Evolutionary conservation across 1,284 basidiomycete species (phyloP).

Genomic region (Leccinum pachyderme): DNA sequence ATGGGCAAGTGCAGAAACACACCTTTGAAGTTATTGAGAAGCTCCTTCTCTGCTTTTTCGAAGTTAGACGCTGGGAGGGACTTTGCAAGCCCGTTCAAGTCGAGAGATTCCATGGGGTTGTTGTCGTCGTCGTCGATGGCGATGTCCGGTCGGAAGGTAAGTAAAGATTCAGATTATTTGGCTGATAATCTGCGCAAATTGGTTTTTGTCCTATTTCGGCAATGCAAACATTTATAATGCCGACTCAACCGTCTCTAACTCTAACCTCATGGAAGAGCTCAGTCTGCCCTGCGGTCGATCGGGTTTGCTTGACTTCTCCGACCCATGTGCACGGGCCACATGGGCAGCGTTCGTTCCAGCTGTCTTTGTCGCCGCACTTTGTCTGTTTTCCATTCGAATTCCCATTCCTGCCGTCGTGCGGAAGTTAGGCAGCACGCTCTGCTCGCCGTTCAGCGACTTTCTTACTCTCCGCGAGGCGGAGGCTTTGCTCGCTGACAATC

Average conservation of each 20-base stretch:
- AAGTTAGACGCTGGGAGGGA: constrained; percentile 64
- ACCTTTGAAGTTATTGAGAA: constrained; percentile 81
- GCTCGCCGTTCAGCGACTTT: constrained; percentile 37
- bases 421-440: constrained; percentile 19
- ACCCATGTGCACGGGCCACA: constrained; percentile 52
- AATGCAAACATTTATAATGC: not conserved
- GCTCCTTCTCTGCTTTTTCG: constrained; percentile 70
- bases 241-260: too few relatives aligned
- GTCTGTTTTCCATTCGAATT: constrained; percentile 38
- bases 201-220: not conserved
- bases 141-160: not conserved
- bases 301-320: constrained; percentile 44
- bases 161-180: constrained; percentile 1
- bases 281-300: constrained; percentile 30
- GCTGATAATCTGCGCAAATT: constrained; percentile 9
- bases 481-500: constrained; percentile 29
- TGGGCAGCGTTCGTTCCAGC: constrained; percentile 58
- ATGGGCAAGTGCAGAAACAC: not conserved
- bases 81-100: constrained; percentile 70
- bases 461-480: constrained; percentile 49
- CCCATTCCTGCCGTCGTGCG: constrained; percentile 29
- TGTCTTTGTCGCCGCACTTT: constrained; percentile 45
- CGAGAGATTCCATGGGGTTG: constrained; percentile 61
- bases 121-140: constrained; percentile 11
- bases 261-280: constrained; percentile 2